phyloP scores from a whole-genome alignment of 2,329 filamentous ascomycete genomes.

The Verticillium tricorpus region DNA sequence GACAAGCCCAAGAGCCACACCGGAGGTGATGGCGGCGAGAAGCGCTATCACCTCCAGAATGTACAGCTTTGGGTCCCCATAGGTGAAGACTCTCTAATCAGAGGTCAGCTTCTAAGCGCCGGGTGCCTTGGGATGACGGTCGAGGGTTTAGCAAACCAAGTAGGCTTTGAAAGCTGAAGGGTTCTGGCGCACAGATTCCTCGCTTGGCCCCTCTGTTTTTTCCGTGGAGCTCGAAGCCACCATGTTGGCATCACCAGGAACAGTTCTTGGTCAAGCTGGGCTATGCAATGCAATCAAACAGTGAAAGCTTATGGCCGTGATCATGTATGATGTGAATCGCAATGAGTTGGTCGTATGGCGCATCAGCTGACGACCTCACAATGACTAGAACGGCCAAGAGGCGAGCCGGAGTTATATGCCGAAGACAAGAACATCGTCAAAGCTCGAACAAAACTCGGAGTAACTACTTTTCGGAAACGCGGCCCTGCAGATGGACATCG shows the following conservation, averaged over 20 bases:
- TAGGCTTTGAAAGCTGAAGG: not conserved
- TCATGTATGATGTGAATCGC: too few species aligned
- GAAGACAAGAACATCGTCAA: too few species aligned
- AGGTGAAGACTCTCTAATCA: constrained; percentile 19
- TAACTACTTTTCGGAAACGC: too few species aligned
- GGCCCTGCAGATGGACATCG: too few species aligned
- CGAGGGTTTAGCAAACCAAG: not conserved
- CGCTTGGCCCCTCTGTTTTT: not conserved
- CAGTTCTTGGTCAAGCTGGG: too few species aligned
- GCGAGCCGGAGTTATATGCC: too few species aligned
- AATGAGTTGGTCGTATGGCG: too few species aligned
- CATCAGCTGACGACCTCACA: too few species aligned
- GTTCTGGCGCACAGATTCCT: not conserved
- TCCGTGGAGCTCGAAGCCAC: not conserved
- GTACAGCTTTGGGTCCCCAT: constrained; percentile 11
- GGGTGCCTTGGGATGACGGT: not conserved
- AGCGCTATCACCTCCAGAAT: not conserved
- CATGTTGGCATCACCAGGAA: not conserved
- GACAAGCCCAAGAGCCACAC: constrained; percentile 1
- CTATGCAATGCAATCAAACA: too few species aligned
- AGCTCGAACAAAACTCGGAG: too few species aligned
- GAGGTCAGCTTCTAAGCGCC: not conserved
- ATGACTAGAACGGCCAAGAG: too few species aligned
- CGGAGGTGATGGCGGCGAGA: constrained; percentile 1
- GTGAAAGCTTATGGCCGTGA: too few species aligned